Percentiles rank a stretch among this genome's conserved stretches.
Evolutionary conservation across 768 basidiomycete species (phyloP).

Genomic region (Boletellus ananiceps): DNA sequence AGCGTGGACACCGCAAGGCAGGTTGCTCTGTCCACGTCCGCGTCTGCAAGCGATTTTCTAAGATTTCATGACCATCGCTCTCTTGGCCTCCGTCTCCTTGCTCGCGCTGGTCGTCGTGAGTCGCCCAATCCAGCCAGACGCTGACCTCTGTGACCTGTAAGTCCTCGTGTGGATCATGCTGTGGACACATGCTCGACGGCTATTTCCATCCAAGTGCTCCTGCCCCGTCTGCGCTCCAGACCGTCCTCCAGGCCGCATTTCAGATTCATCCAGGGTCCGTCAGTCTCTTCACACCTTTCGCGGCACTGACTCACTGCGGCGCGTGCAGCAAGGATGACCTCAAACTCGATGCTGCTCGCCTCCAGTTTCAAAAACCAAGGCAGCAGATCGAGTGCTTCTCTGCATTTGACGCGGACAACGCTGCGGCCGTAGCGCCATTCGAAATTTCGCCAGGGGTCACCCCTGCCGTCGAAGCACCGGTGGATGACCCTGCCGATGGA

Average conservation of each 20-base stretch:
- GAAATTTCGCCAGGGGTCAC: slow-evolving; percentile 8
- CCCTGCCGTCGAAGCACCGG: slow-evolving; percentile 18
- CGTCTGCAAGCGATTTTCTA: slow-evolving; percentile 2
- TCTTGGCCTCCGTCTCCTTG: slow-evolving; percentile 37
- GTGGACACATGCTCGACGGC: slow-evolving; percentile 12
- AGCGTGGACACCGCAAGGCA: slow-evolving; percentile 24
- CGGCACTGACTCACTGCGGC: slow-evolving; percentile 10
- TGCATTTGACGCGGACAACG: slow-evolving; percentile 22
- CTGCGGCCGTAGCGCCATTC: slow-evolving; percentile 30
- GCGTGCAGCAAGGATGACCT: slow-evolving; percentile 17
- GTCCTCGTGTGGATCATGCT: slow-evolving; percentile 16
- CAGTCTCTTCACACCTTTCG: slow-evolving; percentile 10
- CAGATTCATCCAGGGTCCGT: slow-evolving; percentile 35
- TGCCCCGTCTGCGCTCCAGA: slow-evolving; percentile 23
- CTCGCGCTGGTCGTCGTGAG: slow-evolving; percentile 43
- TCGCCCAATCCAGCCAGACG: slow-evolving; percentile 33
- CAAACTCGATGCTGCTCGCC: slow-evolving; percentile 21
- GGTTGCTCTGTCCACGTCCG: slow-evolving; percentile 11
- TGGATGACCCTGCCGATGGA: slow-evolving; percentile 21
- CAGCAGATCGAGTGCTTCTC: slow-evolving; percentile 30
- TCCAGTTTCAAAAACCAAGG: slow-evolving; percentile 29
- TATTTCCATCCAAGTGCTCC: slow-evolving; percentile 10
- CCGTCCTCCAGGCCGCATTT: slow-evolving; percentile 34
- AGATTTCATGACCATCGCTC: slow-evolving; percentile 32
- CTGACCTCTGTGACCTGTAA: slow-evolving; percentile 30